Evolutionary conservation across 2,329 filamentous ascomycete species (phyloP), one percentile per base, ranked within the genome.

Genomic region (Dactylellina cionopaga): DNA sequence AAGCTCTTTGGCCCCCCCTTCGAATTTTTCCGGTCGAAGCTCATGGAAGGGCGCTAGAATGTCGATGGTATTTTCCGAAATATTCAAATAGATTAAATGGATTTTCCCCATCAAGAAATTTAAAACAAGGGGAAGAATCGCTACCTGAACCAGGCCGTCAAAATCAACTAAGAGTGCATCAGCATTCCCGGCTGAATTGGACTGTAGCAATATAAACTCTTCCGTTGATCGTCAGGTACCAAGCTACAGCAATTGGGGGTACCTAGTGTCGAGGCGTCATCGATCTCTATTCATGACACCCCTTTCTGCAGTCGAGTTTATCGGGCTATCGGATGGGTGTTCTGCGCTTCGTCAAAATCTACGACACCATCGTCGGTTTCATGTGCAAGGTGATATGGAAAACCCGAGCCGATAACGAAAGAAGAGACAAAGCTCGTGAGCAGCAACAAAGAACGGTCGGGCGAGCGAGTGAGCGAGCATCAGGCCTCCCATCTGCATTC

Each of bases 11-110:
- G 19, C 62, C 44, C 59, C 44, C 47, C 44, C 24, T 39, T 56
- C 31, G 49, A 58, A 43, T 64, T 58, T 71, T 71, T 64, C 66
- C 66, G 59, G 66, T 70, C 19, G 65, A 56, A 58, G 52, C 49
- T 46, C 65, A 44, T 49, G 54, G 58, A 63, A 63, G 22, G 41
- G 41, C 66, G 58, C 58, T 63, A 71, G 59, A 71, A 64, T 64
- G 58, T 64, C 59, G 31, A 64, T 63, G 66, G 65, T 64, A 64
- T 71, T 64, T 71, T 71, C 66, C 66, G 66, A 63, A 59, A 65
- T 72, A 72, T 72, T 72, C 68, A 72, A 39, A 65, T 72, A 72
- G 59, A 72, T 65, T 72, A 59, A 56, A 52, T 49, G 44, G 59
- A 65, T 72, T 72, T 72, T 59, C 59, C 59, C 52, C 47, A 65